These are phyloP conservation scores for Ophiocordyceps australis DNA, from an alignment of 2,329 filamentous ascomycete species.

Conservation along the genomic window DNA sequence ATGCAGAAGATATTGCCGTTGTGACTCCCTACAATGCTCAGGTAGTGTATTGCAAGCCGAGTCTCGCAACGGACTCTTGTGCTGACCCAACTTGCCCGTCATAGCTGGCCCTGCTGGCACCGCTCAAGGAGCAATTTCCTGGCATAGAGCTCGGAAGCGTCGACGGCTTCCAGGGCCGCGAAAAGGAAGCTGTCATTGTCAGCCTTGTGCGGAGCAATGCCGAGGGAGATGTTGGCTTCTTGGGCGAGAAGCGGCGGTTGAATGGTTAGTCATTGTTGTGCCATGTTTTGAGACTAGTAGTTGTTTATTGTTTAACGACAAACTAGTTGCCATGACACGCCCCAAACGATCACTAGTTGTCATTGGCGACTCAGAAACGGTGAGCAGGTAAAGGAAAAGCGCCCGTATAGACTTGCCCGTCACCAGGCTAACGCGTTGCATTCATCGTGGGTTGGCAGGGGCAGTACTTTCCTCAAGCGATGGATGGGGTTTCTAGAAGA, in stretches of 20 bases:
- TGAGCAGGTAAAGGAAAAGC: constrained; percentile 65
- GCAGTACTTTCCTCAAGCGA: constrained; percentile 64
- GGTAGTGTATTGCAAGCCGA: no score
- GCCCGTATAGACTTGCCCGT: no score
- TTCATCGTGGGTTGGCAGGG: constrained; percentile 28
- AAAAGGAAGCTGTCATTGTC: constrained; percentile 90
- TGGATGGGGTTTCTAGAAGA: constrained; percentile 93
- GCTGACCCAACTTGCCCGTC: constrained; percentile 3
- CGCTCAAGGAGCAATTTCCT: constrained; percentile 64
- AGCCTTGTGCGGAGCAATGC: constrained; percentile 86
- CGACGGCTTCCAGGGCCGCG: constrained; percentile 90
- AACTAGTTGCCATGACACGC: constrained; percentile 90
- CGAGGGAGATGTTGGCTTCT: constrained; percentile 76
- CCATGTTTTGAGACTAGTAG: no score
- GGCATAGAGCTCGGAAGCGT: constrained; percentile 91
- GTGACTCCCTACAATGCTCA: constrained; percentile 95
- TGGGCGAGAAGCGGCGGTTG: constrained; percentile 77
- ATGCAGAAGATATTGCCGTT: constrained; percentile 71
- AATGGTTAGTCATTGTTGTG: constrained; percentile 48
- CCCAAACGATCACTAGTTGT: constrained; percentile 80
- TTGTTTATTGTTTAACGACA: neutral
- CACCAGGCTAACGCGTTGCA: no score
- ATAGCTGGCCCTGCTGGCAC: constrained; percentile 59
- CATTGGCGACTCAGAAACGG: constrained; percentile 87
- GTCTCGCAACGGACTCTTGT: no score